Conservation (phyloP, 768 basidiomycete genomes). For the Royoungia palumana region DNA sequence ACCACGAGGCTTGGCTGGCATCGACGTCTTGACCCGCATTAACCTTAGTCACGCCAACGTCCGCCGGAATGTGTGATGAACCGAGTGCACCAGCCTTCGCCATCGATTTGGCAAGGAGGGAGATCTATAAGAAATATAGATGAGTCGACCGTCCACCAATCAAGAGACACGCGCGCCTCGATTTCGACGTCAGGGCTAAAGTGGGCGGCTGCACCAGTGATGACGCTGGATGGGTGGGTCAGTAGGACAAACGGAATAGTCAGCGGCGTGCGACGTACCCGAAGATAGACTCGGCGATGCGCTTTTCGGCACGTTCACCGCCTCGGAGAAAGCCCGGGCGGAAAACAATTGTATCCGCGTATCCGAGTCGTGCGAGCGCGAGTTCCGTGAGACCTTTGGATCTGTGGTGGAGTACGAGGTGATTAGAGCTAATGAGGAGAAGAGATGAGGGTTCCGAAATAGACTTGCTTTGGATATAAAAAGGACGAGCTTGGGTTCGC, state of each 20-base stretch:
- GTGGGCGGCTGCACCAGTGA: constrained; percentile 38
- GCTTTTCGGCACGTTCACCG: constrained; percentile 40
- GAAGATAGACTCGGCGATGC: constrained; percentile 40
- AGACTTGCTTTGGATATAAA: constrained; percentile 47
- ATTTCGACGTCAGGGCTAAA: constrained; percentile 42
- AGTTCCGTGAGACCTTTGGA: constrained; percentile 76
- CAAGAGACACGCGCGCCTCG: constrained; percentile 31
- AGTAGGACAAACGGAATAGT: too few relatives aligned
- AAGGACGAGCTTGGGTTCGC: constrained; percentile 49
- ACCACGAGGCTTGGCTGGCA: constrained; percentile 36
- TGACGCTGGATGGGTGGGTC: constrained; percentile 25
- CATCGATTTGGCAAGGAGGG: constrained; percentile 52
- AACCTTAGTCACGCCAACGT: constrained; percentile 39
- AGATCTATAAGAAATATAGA: constrained; percentile 35
- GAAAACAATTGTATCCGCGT: constrained; percentile 67
- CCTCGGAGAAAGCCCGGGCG: constrained; percentile 56
- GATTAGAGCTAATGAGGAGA: background rate
- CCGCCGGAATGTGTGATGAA: constrained; percentile 43
- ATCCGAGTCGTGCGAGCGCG: constrained; percentile 63
- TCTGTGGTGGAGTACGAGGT: constrained; percentile 32
- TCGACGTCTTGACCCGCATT: constrained; percentile 30
- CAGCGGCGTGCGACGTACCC: constrained; percentile 34
- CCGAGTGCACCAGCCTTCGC: constrained; percentile 54
- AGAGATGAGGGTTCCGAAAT: background rate
- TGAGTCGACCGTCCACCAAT: background rate